Conservation (phyloP, 176 grass and related monocot species). For the Carex cristatella region DNA sequence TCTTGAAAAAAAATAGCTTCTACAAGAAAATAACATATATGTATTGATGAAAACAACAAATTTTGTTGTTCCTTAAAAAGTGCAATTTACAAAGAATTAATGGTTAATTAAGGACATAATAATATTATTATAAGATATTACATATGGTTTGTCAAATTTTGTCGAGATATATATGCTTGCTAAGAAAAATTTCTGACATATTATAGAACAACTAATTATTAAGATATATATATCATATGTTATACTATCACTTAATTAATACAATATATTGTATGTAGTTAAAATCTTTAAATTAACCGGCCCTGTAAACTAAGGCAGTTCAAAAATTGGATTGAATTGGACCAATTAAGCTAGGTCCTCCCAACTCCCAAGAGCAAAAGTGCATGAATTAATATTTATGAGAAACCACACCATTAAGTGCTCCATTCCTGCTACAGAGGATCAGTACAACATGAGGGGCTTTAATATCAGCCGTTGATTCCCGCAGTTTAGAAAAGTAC, state of each 20-base stretch:
- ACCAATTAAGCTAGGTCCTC: not conserved
- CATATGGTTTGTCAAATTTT: not conserved
- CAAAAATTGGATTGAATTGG: not conserved
- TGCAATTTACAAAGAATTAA: too few species aligned
- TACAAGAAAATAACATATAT: not conserved
- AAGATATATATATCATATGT: too few species aligned
- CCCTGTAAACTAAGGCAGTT: not conserved
- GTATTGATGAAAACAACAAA: not conserved
- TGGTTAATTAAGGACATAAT: not conserved
- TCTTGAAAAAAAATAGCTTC: too few species aligned
- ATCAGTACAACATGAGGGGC: not conserved
- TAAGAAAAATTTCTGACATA: not conserved
- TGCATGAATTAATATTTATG: not conserved
- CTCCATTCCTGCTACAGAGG: not conserved
- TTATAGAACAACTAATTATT: too few species aligned
- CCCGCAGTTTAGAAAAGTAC: constrained; percentile 4
- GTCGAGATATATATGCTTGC: not conserved
- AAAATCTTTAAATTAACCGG: not conserved
- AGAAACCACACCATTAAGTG: not conserved
- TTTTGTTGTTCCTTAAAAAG: too few species aligned
- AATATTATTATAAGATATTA: not conserved
- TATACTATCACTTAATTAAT: not conserved
- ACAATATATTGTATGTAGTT: not conserved
- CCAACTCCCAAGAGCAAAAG: not conserved
- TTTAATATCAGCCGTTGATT: constrained; percentile 1